Base-by-base conservation (phyloP, 2,329 filamentous ascomycete species). In the Atkinsonella hypoxylon region DNA sequence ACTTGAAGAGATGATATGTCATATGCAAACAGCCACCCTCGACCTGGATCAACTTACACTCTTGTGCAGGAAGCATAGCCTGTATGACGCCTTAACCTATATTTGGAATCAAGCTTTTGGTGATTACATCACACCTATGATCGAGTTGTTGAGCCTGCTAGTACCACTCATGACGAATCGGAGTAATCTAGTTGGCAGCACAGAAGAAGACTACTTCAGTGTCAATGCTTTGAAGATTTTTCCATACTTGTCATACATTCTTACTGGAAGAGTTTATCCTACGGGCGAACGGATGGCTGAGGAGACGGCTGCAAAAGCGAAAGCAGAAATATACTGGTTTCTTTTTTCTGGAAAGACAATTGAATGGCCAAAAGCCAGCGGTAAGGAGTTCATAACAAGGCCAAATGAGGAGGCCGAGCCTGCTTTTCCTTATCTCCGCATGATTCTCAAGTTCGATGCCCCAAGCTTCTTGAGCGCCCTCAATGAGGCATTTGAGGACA, bases 401-500 rank as follows among this genome's bases (percentile, higher is more conserved):
- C 74, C 79, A 1, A 64, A 67, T 13, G 68, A 74, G 47, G 70
- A 72, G 1, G 68, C 77, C 4, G 83, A 91, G 58, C 85, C 85
- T 0, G 82, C 87, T 0, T 97, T 95, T 61, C 86, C 89, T 0
- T 91, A 94, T 61, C 75, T 98, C 15, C 81, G 85, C 41, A 78
- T 89, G 58, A 82, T 98, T 45, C 76, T 98, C 44, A 83, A 87
- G 55, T 95, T 94, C 57, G 89, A 97, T 64, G 83, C 90, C 0
- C 81, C 89, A 1, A 96, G 88, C 64, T 95, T 97, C 58, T 78
- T 98, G 70, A 97, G 90, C 64, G 88, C 91, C 59, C 71, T 98
- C 40, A 98, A 98, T 58, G 94, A 98, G 66, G 93, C 91, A 1
- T 98, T 98, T 59, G 93, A 98, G 64, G 91, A 98, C 61, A 76